A percentile compares a stretch with the other conserved stretches of the same genome.
phyloP scores from a whole-genome alignment of 2,329 filamentous ascomycete species.

The Colletotrichum horii region DNA sequence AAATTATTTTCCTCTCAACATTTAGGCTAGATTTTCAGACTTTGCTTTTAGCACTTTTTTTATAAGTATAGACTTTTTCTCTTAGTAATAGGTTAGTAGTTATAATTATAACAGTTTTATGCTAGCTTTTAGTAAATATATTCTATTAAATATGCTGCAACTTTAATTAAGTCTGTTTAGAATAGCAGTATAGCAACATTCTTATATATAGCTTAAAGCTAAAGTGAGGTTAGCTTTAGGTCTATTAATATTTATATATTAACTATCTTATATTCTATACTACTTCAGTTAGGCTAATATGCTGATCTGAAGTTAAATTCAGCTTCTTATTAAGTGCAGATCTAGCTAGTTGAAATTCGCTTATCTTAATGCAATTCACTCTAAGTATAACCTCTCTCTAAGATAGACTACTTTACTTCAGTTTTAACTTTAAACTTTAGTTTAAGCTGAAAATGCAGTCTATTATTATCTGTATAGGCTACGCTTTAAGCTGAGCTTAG shows the following conservation, averaged over 20 bases:
- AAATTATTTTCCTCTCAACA: background rate
- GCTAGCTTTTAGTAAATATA: background rate
- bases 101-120: background rate
- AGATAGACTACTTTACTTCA: background rate
- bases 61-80: background rate
- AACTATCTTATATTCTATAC: background rate
- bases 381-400: background rate
- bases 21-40: background rate
- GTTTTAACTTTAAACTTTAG: background rate
- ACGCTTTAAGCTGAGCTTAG: background rate
- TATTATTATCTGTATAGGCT: background rate
- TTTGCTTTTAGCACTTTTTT: background rate
- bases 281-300: background rate
- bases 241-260: background rate
- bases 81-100: background rate
- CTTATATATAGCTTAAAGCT: background rate
- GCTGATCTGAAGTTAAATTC: background rate
- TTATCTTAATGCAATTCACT: background rate
- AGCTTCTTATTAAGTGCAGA: background rate
- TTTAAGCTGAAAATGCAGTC: background rate
- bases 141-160: background rate
- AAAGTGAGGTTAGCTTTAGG: background rate
- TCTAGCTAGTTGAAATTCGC: background rate
- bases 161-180: background rate
- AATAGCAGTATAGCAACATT: background rate